These are phyloP conservation scores for Kurtzmaniella cleridarum DNA, from an alignment of 805 yeast genomes.

Conservation along the genomic window DNA sequence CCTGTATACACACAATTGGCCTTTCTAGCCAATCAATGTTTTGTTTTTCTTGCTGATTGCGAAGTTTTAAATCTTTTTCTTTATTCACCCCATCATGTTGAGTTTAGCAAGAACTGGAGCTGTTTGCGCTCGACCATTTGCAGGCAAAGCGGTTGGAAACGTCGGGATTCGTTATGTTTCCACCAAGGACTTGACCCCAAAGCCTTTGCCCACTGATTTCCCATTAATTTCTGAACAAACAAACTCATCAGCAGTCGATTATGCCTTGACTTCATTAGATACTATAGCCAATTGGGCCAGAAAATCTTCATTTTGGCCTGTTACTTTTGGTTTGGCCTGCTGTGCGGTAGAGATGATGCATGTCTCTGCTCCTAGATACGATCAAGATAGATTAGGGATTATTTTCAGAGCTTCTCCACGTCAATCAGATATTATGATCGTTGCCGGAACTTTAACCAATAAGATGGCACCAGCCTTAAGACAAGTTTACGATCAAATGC, in stretches of 20 bases:
- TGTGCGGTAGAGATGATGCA: constrained; percentile 97
- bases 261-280: constrained; percentile 76
- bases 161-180: constrained; percentile 22
- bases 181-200: constrained; percentile 44
- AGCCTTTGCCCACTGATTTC: constrained; percentile 55
- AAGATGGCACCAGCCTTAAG: constrained; percentile 93
- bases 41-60: constrained; percentile 5
- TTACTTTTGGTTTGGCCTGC: constrained; percentile 86
- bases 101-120: constrained; percentile 2
- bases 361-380: constrained; percentile 84
- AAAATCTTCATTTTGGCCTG: constrained; percentile 91
- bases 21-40: constrained; percentile 4
- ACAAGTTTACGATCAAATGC: constrained; percentile 92
- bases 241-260: constrained; percentile 56
- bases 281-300: constrained; percentile 87
- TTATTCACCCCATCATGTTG: constrained; percentile 1
- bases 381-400: constrained; percentile 87
- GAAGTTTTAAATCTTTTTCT: neutral
- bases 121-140: constrained; percentile 1
- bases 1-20: too few species aligned
- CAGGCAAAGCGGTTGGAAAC: constrained; percentile 1
- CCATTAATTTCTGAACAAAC: constrained; percentile 66
- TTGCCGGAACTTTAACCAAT: constrained; percentile 86
- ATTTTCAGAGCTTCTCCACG: constrained; percentile 93
- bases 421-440: constrained; percentile 88